phyloP scores from a whole-genome alignment of 805 yeast genomes.

The Myxozyma geophila region DNA sequence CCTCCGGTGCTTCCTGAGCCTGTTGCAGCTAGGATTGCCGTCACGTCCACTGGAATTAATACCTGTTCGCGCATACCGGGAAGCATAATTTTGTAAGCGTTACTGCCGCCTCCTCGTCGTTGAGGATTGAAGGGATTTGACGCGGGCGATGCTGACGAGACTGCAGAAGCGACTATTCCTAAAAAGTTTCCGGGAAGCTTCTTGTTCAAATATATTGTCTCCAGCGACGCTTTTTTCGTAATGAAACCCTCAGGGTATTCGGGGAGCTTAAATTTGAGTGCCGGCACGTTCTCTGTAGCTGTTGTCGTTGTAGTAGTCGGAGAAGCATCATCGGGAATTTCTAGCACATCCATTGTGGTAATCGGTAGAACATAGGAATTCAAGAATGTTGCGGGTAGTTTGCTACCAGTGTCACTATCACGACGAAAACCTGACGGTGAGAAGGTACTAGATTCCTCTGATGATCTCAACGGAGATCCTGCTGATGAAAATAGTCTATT shows the following conservation, averaged over 20 bases:
- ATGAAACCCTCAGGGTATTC: neutral
- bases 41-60: constrained; percentile 24
- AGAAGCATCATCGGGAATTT: constrained; percentile 6
- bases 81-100: constrained; percentile 32
- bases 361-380: constrained; percentile 1
- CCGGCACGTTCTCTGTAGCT: constrained; percentile 1
- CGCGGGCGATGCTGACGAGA: constrained; percentile 34
- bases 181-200: constrained; percentile 23
- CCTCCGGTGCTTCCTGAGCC: neutral
- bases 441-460: neutral
- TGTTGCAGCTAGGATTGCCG: constrained; percentile 5
- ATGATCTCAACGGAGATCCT: neutral
- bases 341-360: constrained; percentile 4
- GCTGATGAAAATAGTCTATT: constrained; percentile 3
- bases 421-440: neutral
- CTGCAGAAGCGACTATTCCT: constrained; percentile 32
- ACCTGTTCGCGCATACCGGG: constrained; percentile 33
- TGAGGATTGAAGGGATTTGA: constrained; percentile 35
- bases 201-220: constrained; percentile 14
- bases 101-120: constrained; percentile 32
- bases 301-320: neutral
- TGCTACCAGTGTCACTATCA: neutral
- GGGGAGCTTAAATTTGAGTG: neutral
- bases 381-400: constrained; percentile 8
- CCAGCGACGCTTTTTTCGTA: constrained; percentile 9